A percentile compares a stretch with the other conserved stretches of the same genome.
phyloP scores from a whole-genome alignment of 2,329 filamentous ascomycete species.

The Diaporthe citrichinensis region DNA sequence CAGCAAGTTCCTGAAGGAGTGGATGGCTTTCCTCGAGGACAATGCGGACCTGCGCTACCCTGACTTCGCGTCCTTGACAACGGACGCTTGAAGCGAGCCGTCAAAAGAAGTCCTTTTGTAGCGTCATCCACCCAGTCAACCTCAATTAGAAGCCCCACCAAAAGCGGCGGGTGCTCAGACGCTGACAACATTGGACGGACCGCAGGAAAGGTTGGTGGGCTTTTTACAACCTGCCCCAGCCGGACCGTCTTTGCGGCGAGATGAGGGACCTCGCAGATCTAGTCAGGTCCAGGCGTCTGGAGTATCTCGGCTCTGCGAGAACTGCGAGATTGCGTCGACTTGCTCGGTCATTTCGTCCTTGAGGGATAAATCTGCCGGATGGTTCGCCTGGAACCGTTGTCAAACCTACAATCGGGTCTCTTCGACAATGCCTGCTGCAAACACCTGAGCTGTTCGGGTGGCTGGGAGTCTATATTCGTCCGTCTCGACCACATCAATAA shows the following conservation, averaged over 20 bases:
- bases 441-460: background rate
- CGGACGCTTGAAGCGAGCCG: constrained; percentile 45
- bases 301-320: constrained; percentile 11
- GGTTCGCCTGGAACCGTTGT: background rate
- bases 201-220: background rate
- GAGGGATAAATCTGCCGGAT: background rate
- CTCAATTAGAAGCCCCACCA: constrained; percentile 26
- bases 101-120: background rate
- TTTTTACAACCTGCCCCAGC: background rate
- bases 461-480: constrained; percentile 1
- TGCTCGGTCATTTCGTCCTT: constrained; percentile 24
- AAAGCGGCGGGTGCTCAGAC: constrained; percentile 22
- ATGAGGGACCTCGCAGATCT: constrained; percentile 16
- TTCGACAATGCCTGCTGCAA: background rate
- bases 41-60: constrained; percentile 92
- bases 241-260: constrained; percentile 6
- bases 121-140: constrained; percentile 8
- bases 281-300: constrained; percentile 2
- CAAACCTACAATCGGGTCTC: background rate
- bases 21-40: constrained; percentile 94
- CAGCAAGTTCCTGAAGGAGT: constrained; percentile 85
- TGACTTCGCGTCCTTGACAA: constrained; percentile 65
- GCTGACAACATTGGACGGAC: constrained; percentile 15
- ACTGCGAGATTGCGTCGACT: constrained; percentile 27
- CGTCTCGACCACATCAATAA: background rate